Base-by-base conservation (phyloP, 306 rosid species). In the Adenanthera pavonina region DNA sequence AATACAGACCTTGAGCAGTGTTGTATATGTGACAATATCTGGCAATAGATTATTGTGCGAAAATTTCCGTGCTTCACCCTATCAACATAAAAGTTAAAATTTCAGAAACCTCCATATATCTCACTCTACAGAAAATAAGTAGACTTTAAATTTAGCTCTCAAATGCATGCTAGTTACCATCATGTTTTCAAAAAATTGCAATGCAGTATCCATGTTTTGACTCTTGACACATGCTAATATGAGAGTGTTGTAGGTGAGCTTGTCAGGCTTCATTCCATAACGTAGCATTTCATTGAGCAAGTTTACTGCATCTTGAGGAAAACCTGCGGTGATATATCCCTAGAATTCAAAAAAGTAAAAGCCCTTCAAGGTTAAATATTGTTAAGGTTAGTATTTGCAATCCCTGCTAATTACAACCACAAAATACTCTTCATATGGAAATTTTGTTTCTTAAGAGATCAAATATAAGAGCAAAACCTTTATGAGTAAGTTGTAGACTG, bases 241-340 rank as follows among this genome's bases (percentile, higher is more conserved):
- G 71, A 94, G 92, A 15, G 94, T 92, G 79, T 94, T 94, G 80
- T 90, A 94, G 5, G 98, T 94, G 79, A 85, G 90, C 89, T 80
- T 89, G 79, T 94, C 95, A 25, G 97, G 98, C 86, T 53, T 80
- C 67, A 91, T 77, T 62, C 94, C 93, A 53, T 88, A 89, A 74
- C 80, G 84, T 73, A 83, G 67, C 56, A 94, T 89, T 81, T 90
- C 92, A 46, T 68, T 66, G 43, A 79, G 87, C 89, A 89, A 73
- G 59, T 84, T 73, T 79, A 92, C 84, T 8, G 95, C 93, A 84
- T 88, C 82, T 65, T 77, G 84, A 41, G 97, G 95, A 88, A 69
- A 75, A 65, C 92, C 95, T n/a, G 94, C 72, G 48, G 85, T 89
- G 85, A 94, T 84, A 81, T 86, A 89, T 16, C 98, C 97, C 98